Evolutionary conservation across 306 rosid genomes (phyloP).

Genomic region (Medicago truncatula): MtrunA17r5.0-ANR NC_053048.1:1382001-1382500

Average conservation of each 20-base stretch:
- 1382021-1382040: background rate
- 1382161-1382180: too few relatives aligned
- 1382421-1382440: constrained; percentile 1
- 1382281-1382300: background rate
- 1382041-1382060: background rate
- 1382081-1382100: background rate
- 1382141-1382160: too few relatives aligned
- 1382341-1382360: constrained; percentile 13
- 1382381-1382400: constrained; percentile 36
- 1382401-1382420: background rate
- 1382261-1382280: background rate
- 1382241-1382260: too few relatives aligned
- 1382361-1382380: constrained; percentile 35
- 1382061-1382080: background rate
- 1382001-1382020: background rate
- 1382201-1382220: too few relatives aligned
- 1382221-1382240: too few relatives aligned
- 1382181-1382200: too few relatives aligned
- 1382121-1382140: too few relatives aligned
- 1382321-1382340: background rate
- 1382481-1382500: constrained; percentile 36
- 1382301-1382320: background rate
- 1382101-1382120: background rate
- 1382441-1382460: background rate
- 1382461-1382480: constrained; percentile 8